Evolutionary conservation across 768 basidiomycete genomes (phyloP).

Genomic region (Kwoniella sp.): DNA sequence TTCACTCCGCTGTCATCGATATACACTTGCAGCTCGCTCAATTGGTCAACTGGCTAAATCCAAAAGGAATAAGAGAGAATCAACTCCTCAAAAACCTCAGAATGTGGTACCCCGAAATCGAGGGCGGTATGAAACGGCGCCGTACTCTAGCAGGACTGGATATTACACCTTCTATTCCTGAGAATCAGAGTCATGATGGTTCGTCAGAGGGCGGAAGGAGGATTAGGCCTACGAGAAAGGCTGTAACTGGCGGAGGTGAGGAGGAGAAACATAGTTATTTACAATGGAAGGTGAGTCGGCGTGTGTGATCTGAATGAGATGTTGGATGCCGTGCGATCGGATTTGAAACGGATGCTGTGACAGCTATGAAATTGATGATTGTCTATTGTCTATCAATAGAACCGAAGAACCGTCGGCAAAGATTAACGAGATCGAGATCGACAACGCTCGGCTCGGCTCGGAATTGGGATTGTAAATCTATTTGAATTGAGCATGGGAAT

Average conservation of each 20-base stretch:
- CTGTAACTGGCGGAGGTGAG: conserved; percentile 36
- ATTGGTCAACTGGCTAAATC: conserved; percentile 84
- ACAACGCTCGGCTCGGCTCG: background rate
- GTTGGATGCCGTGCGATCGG: too few species aligned
- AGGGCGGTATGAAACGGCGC: conserved; percentile 44
- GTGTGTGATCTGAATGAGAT: background rate
- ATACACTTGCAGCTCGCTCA: conserved; percentile 73
- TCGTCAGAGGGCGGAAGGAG: conserved; percentile 48
- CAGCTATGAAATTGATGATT: too few species aligned
- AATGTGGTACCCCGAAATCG: conserved; percentile 43
- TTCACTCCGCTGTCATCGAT: too few species aligned
- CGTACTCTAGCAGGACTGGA: conserved; percentile 36
- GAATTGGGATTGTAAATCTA: too few species aligned
- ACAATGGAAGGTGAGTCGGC: conserved; percentile 42
- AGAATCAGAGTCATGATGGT: conserved; percentile 62
- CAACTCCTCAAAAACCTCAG: conserved; percentile 72
- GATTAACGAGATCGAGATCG: background rate
- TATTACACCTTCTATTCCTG: conserved; percentile 66
- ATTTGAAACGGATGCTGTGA: background rate
- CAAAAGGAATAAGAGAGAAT: conserved; percentile 85
- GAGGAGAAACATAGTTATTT: conserved; percentile 37
- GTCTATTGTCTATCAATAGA: background rate
- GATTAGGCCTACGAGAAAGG: conserved; percentile 29
- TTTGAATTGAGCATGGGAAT: too few species aligned
- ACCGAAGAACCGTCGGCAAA: background rate